Evolutionary conservation across 208 protist genomes (phyloP), one percentile per base, ranked within the genome.

Genomic region (Angomonas desouzai): DNA sequence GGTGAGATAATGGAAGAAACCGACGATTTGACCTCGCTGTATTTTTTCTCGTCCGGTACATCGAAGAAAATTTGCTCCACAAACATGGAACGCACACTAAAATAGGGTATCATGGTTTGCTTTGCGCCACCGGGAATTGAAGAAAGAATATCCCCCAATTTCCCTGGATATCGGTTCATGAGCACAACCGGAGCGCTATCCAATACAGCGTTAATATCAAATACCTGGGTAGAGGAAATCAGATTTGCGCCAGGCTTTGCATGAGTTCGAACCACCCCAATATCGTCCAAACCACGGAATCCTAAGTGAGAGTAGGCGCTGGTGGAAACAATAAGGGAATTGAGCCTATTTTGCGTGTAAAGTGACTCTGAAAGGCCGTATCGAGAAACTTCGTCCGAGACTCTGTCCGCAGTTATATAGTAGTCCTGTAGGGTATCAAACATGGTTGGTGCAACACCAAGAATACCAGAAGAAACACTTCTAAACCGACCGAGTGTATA

Each of bases 101-200:
- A 13, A 64, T 74, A 81, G 0, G 65, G 63, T 1, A 60, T 49
- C 6, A 56, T 56, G 25, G 38, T 66, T 28, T 61, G 18, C 9
- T 51, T 55, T 45, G 55, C 55, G 0, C 62, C 48, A 0, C 51
- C 45, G 9, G 68, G 74, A 36, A 72, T 43, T 10, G 75, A 68
- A 3, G 47, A 0, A 27, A 81, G 45, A 9, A 73, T 25, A 20
- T 76, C 72, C 3, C 75, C 72, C 48, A 81, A 49, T 62, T 51
- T 72, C 33, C 74, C 75, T 6, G 79, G 64, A 22, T 62, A 81
- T n/a, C 66, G 74, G 1, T 62, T 76, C 72, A 81, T 77, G 62
- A 72, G 40, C 47, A 80, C 68, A 9, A 68, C 48, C n/a, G 79
- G 49, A 0, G 70, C 69, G 67, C 66, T 81, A 59, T 78, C 71